Base-by-base conservation (phyloP, 2,329 filamentous ascomycete genomes). In the Tolypocladium nubicola region DNA sequence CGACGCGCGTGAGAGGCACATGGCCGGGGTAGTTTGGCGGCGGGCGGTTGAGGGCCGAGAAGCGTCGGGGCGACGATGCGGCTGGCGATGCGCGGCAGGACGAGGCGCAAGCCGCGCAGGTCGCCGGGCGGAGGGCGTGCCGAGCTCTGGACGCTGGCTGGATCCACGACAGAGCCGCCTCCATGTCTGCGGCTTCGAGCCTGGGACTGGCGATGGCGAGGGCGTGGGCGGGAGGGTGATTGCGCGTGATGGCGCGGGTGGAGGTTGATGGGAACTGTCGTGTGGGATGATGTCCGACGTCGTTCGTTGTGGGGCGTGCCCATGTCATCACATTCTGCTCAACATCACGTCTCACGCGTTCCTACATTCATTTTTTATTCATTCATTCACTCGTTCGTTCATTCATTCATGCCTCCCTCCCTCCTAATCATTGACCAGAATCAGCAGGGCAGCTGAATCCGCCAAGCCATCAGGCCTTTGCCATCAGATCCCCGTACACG, bases 1-100 rank as follows among this genome's bases (percentile, higher is more conserved):
- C 94, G 57, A 90, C 66, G 47, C 75, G 74, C 9, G 88, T 96
- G 57, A 99, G 82, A 40, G 93, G 94, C 38, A 97, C 85, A 82
- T 99, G 94, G 72, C 91, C 90, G 1, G 89, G 85, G 75, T 97
- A 97, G 66, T 89, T 94, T 58, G 91, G 89, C 33, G 83, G 81
- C 54, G 93, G 93, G 8, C 94, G 88, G 71, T 88, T 88, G 65
- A 96, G 83, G 61, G 90, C 83, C 49, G 92, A 96, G 77, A 97
- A 96, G 57, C 57, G 64, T 53, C 69, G 63, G 47, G 56, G 9
- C 8, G 26, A 37, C 14, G 62, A 61, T 30, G 26, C 26, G 9
- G 61, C 54, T 23, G 49, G 11, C 45, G 23, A 56, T 16, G 60
- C 3, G 8, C 8, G 4, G 45, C 26, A 14, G 26, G 45, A 26